Base-by-base conservation (phyloP, 2,329 filamentous ascomycete species). In the Exophiala sideris region DNA sequence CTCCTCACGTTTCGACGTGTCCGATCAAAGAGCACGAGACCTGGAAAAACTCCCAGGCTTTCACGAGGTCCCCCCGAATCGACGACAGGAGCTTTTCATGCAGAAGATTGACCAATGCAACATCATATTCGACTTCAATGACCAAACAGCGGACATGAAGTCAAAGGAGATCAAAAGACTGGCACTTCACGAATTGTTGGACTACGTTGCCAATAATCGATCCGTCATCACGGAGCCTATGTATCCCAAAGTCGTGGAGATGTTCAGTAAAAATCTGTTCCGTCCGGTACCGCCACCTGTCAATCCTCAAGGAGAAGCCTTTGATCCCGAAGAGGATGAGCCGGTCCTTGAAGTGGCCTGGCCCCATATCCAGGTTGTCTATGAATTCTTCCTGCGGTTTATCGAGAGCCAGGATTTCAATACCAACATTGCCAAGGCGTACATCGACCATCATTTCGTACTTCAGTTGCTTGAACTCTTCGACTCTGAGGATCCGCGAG, bases 361-460 rank as follows among this genome's bases (percentile, higher is more conserved):
- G 94, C 94, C 94, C 6, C 94, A 99, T 71, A 99, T 99, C 57
- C 94, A 99, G 74, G 94, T 99, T 52, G 94, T 99, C 38, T 99
- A 99, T 73, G 94, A 99, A 73, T 99, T 99, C 79, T 99, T 99
- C 79, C 79, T 99, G 59, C 84, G 94, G 56, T 99, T 99, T 74
- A 99, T 99, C 65, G 94, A 99, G 73, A 97, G 94, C 73, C 94
- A 96, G 71, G 94, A 99, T 72, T 99, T 99, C 81, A 99, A 97
- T 78, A 99, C 94, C 64, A 99, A 99, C 74, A 96, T 96, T 67
- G 94, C 94, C 64, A 99, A 99, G 76, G 88, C 91, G 58, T 96
- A 96, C 72, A 99, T 99, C 70, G 94, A 99, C 69, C 94, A 99
- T 72, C 89, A 89, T 70, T 99, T 99, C 68, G 94, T 99, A 42